phyloP scores from a whole-genome alignment of 2,329 filamentous ascomycete species.

The Tolypocladium endophyticum region DNA sequence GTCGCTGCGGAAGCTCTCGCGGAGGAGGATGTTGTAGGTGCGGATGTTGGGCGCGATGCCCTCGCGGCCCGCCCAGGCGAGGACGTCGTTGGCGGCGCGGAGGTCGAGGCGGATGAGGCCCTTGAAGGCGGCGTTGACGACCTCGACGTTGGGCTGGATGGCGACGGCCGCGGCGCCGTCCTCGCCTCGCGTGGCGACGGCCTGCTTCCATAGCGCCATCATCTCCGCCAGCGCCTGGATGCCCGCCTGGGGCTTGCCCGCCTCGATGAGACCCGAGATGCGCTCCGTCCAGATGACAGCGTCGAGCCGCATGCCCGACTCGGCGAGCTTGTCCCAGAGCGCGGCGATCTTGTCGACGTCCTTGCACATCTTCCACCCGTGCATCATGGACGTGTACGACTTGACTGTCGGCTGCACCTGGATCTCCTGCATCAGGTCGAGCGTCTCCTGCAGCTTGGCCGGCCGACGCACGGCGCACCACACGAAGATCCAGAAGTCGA shows the following conservation, averaged over 20 bases:
- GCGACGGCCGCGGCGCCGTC: constrained; percentile 22
- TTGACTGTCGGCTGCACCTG: constrained; percentile 48
- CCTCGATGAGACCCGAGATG: constrained; percentile 53
- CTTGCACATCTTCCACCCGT: constrained; percentile 52
- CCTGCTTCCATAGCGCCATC: constrained; percentile 45
- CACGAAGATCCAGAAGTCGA: constrained; percentile 30
- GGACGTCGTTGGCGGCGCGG: constrained; percentile 38
- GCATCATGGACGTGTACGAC: constrained; percentile 65
- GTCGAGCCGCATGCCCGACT: constrained; percentile 51
- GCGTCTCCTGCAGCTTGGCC: constrained; percentile 20
- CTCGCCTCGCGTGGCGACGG: constrained; percentile 15
- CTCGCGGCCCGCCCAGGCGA: constrained; percentile 48
- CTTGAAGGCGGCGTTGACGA: constrained; percentile 61
- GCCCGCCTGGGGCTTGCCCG: constrained; percentile 42
- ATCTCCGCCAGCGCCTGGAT: constrained; percentile 57
- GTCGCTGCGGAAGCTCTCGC: constrained; percentile 41
- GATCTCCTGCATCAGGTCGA: constrained; percentile 32
- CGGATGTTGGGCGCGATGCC: constrained; percentile 45
- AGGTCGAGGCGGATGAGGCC: constrained; percentile 45
- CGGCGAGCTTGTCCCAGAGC: constrained; percentile 56
- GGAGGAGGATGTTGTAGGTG: constrained; percentile 62
- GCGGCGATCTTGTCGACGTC: constrained; percentile 50
- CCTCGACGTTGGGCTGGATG: constrained; percentile 49
- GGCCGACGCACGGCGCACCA: constrained; percentile 24
- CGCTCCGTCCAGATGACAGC: constrained; percentile 58